Conservation (phyloP, 805 yeast species). For the Sugiyamaella marilandica region DNA sequence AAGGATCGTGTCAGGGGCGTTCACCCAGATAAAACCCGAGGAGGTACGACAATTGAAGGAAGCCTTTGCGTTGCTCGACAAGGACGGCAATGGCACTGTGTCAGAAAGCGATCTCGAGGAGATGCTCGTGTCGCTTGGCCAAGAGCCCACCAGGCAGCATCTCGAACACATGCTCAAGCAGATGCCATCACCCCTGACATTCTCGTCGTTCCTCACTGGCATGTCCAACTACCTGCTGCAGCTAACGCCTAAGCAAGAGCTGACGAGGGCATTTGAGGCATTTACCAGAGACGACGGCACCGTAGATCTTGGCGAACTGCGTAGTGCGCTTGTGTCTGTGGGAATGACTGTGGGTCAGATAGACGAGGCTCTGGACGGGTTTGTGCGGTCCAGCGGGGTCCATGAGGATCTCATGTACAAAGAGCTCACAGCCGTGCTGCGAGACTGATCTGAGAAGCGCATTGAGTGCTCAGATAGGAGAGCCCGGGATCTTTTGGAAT, state of each 20-base stretch:
- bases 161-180: conserved; percentile 47
- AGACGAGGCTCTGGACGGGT: conserved; percentile 48
- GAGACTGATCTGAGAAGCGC: conserved; percentile 6
- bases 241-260: conserved; percentile 48
- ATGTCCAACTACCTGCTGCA: conserved; percentile 53
- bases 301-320: conserved; percentile 47
- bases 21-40: conserved; percentile 48
- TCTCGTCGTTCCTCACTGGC: conserved; percentile 60
- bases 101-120: conserved; percentile 37
- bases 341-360: conserved; percentile 40
- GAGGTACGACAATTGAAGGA: conserved; percentile 65
- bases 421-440: conserved; percentile 45
- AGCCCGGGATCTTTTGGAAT: too few relatives aligned
- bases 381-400: conserved; percentile 49
- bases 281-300: conserved; percentile 38
- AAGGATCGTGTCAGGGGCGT: conserved; percentile 29
- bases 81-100: conserved; percentile 64
- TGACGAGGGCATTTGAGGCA: conserved; percentile 55
- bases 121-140: conserved; percentile 41
- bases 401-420: conserved; percentile 55
- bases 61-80: conserved; percentile 75
- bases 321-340: conserved; percentile 45
- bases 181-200: conserved; percentile 43
- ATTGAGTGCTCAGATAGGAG: too few relatives aligned
- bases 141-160: conserved; percentile 39